Base-by-base conservation (phyloP, 306 rosid species). In the Cyamopsis tetragonoloba region DNA sequence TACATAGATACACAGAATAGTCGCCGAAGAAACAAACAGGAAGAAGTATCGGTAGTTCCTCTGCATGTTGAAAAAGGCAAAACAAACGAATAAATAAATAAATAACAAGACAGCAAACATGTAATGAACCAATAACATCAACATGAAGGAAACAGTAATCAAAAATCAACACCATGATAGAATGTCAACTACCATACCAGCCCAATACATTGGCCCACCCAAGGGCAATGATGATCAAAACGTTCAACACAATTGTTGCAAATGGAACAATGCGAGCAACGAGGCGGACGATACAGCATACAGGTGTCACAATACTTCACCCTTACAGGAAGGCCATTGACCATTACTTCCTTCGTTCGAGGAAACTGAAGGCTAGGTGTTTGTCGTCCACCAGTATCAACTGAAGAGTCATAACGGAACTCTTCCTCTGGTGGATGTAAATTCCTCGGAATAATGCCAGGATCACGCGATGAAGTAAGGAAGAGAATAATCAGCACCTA, bases 201-300 rank as follows among this genome's bases (percentile, higher is more conserved):
- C 65, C 98, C 98, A 84, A 92, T 89, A 78, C 98, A 92, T 76
- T 92, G 98, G 48, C 98, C 98, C 66, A 92, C 98, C 98, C 98
- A 92, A 77, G 98, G 98, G 83, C 98, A 92, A 57, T 92, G 98
- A 58, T 92, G 98, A 77, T 92, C 98, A 74, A 92, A 92, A 56
- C 91, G 98, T 73, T 92, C 95, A 74, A 92, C 96, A 71, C 98
- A 92, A 61, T 92, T 92, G 80, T 89, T 89, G 83, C 98, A 92
- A 69, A 89, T 89, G 70, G 98, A 89, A 82, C 98, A 92, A 82
- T 92, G 98, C 0, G 98, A 92, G 82, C 98, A 92, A 61, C 96
- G 96, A 18, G 96, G 98, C 60, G 98, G 98, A n/a, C 98, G 95
- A 78, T 92, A 92, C 26, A 92, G 81, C 96, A 92, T 92, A 51